Evolutionary conservation across 345 rosid species (phyloP), one percentile per base, ranked within the genome.

Genomic region (Alliaria petiolata): DNA sequence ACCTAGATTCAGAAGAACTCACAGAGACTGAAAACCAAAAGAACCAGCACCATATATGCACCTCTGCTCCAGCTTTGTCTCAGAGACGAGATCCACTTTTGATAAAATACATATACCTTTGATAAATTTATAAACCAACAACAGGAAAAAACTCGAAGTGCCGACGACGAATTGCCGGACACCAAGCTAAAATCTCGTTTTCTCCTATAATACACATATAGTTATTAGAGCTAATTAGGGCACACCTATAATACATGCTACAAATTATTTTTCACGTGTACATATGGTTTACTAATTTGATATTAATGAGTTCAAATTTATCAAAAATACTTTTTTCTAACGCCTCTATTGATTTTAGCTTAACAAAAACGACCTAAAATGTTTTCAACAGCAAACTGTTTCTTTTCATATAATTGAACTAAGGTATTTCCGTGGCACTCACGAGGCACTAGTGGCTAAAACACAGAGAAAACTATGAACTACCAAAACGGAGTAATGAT

Each of bases 401-500:
- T 40, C 0, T 40, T 36, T 28, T 28, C 1, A 30, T 30, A 3
- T 8, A 11, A 25, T 25, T 25, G 14, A 60, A 40, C 5, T 25
- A 59, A 39, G 33, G 13, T 35, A 65, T 50, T 28, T 14, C 4
- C n/a, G 1, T 44, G n/a, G 36, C 26, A 43, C 14, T 34, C 39
- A 62, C 67, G 30, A 62, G 40, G 15, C 20, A 44, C 42, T n/a
- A n/a, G n/a, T n/a, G n/a, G n/a, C n/a, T n/a, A n/a, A n/a, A n/a
- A n/a, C n/a, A n/a, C n/a, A n/a, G n/a, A n/a, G n/a, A n/a, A 7
- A 58, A 53, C 62, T 53, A 30, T 28, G 30, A 53, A 54, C 71
- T 53, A 67, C 26, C 19, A 28, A 39, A 42, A 38, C 17, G n/a
- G 19, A 14, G 12, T 55, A n/a, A 13, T 17, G 25, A 55, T 42